Evolutionary conservation across 2,329 filamentous ascomycete species (phyloP).

Genomic region (Pseudophaeomoniella oleicola): DNA sequence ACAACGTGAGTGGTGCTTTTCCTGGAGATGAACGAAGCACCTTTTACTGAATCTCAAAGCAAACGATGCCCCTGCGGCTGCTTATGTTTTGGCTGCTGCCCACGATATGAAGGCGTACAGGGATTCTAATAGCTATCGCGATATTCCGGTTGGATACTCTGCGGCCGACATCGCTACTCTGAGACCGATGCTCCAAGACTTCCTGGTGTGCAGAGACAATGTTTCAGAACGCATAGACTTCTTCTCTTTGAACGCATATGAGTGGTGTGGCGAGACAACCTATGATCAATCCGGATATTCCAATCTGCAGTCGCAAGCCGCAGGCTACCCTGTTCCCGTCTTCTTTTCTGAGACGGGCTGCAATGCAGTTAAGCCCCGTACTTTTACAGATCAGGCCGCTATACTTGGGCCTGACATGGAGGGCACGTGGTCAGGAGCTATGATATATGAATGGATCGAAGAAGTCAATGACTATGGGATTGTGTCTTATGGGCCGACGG

Average conservation of each 20-base stretch:
- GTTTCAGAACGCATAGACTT: slow-evolving; percentile 58
- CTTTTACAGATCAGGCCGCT: slow-evolving; percentile 49
- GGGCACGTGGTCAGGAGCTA: slow-evolving; percentile 56
- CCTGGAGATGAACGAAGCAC: too few relatives aligned
- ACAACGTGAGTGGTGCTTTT: too few relatives aligned
- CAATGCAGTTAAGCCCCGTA: slow-evolving; percentile 36
- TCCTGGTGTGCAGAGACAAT: slow-evolving; percentile 65
- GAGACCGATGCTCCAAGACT: slow-evolving; percentile 52
- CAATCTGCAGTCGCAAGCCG: slow-evolving; percentile 50
- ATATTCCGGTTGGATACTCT: slow-evolving; percentile 74
- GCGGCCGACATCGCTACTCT: slow-evolving; percentile 67
- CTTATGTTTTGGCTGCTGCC: slow-evolving; percentile 69
- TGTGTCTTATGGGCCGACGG: slow-evolving; percentile 55
- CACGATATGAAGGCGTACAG: slow-evolving; percentile 75
- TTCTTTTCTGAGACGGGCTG: slow-evolving; percentile 87
- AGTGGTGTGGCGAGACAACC: slow-evolving; percentile 50
- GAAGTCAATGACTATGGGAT: slow-evolving; percentile 74
- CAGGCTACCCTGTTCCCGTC: slow-evolving; percentile 64
- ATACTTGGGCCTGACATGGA: slow-evolving; percentile 66
- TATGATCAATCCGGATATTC: slow-evolving; percentile 56
- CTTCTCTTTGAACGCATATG: slow-evolving; percentile 74
- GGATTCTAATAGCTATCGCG: slow-evolving; percentile 58
- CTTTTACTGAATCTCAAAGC: too few relatives aligned
- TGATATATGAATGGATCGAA: slow-evolving; percentile 83
- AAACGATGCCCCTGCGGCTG: too few relatives aligned